phyloP scores from a whole-genome alignment of 176 grass and related monocot genomes.

The Eleusine coracana region DNA sequence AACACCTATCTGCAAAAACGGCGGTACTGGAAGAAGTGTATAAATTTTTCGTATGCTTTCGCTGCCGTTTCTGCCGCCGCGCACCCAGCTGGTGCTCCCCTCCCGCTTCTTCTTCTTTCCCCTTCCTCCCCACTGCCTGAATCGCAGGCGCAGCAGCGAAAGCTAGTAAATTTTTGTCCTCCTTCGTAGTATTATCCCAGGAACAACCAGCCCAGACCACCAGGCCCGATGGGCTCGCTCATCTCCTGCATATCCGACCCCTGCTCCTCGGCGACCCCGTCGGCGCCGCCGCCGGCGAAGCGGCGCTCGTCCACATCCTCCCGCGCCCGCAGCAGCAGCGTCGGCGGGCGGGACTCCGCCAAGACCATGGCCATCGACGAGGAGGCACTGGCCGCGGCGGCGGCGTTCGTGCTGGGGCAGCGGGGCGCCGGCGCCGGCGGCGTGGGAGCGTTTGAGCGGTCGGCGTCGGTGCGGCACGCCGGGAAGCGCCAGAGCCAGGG shows the following conservation, averaged over 20 bases:
- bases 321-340: slow-evolving; percentile 37
- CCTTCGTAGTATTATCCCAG: not conserved
- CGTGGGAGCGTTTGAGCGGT: slow-evolving; percentile 64
- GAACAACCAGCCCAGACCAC: not conserved
- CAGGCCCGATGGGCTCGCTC: slow-evolving; percentile 58
- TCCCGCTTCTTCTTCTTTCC: not conserved
- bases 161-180: not conserved
- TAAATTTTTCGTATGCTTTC: slow-evolving; percentile 53
- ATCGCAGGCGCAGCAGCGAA: not conserved
- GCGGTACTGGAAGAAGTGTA: slow-evolving; percentile 38
- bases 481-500: slow-evolving; percentile 58
- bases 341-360: slow-evolving; percentile 34
- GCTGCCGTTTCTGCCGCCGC: slow-evolving; percentile 59
- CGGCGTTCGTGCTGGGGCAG: slow-evolving; percentile 71
- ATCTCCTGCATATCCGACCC: slow-evolving; percentile 68
- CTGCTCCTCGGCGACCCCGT: slow-evolving; percentile 7
- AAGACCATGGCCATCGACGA: slow-evolving; percentile 67
- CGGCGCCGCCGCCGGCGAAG: slow-evolving; percentile 29
- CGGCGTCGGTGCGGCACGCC: slow-evolving; percentile 68
- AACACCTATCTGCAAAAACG: slow-evolving; percentile 8
- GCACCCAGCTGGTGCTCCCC: not conserved
- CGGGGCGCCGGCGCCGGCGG: slow-evolving; percentile 26
- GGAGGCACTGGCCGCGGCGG: slow-evolving; percentile 77
- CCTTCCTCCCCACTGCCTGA: not conserved
- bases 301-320: slow-evolving; percentile 43